A percentile compares a stretch with the other conserved stretches of the same genome.
Conservation (phyloP, 805 yeast genomes). For the Pichia heedii region DNA sequence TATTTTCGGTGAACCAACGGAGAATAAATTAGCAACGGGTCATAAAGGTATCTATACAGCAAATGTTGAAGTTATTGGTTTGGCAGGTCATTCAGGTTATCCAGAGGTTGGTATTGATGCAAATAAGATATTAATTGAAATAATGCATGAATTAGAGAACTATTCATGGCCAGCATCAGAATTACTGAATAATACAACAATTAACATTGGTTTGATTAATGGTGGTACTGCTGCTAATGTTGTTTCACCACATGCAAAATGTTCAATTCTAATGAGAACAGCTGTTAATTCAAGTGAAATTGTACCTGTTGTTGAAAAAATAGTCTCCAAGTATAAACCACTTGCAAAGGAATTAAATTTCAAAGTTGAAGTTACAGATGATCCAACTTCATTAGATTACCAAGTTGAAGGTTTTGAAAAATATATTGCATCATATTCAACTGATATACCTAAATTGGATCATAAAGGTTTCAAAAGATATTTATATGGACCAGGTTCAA, state of each 20-base stretch:
- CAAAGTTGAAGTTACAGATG: slow-evolving; percentile 15
- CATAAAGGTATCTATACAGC: slow-evolving; percentile 52
- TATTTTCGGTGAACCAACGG: slow-evolving; percentile 72
- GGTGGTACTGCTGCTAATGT: slow-evolving; percentile 66
- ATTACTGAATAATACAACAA: slow-evolving; percentile 50
- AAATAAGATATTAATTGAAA: slow-evolving; percentile 43
- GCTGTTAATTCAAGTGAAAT: slow-evolving; percentile 38
- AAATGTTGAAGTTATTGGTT: slow-evolving; percentile 39
- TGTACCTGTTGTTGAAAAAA: slow-evolving; percentile 26
- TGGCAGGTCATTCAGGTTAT: slow-evolving; percentile 59
- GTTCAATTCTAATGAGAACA: slow-evolving; percentile 43
- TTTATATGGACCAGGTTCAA: slow-evolving; percentile 61
- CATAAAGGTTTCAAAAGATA: slow-evolving; percentile 34
- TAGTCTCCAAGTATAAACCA: slow-evolving; percentile 21
- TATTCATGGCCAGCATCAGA: slow-evolving; percentile 41
- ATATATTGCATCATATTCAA: slow-evolving; percentile 25
- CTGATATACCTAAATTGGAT: slow-evolving; percentile 39
- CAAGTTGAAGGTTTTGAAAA: slow-evolving; percentile 59
- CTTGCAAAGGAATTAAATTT: slow-evolving; percentile 10
- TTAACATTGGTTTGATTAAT: slow-evolving; percentile 47
- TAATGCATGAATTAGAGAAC: slow-evolving; percentile 36
- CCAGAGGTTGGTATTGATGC: slow-evolving; percentile 64
- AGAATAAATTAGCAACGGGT: slow-evolving; percentile 56
- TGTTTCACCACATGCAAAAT: slow-evolving; percentile 48
- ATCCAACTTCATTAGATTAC: slow-evolving; percentile 43